These are phyloP conservation scores for Penicillium aurantiogriseum DNA, from an alignment of 2,329 filamentous ascomycete genomes.

Conservation along the genomic window DNA sequence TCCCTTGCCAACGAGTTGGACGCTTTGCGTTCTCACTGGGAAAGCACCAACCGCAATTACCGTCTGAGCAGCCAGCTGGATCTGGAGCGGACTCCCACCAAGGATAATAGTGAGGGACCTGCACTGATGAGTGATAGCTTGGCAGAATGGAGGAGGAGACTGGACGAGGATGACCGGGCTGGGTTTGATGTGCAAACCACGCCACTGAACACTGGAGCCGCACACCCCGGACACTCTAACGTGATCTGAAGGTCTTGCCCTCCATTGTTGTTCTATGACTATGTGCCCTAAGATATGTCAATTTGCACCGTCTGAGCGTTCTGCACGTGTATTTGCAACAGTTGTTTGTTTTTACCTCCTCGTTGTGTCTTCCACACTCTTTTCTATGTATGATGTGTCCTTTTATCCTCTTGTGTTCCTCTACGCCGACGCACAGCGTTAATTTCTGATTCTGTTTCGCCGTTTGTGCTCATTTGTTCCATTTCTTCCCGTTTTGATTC, in stretches of 20 bases:
- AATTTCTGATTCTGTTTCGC: slow-evolving; percentile 13
- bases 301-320: slow-evolving; percentile 23
- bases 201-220: slow-evolving; percentile 24
- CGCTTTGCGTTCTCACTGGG: slow-evolving; percentile 86
- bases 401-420: slow-evolving; percentile 1
- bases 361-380: slow-evolving; percentile 10
- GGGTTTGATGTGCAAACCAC: slow-evolving; percentile 30
- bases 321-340: slow-evolving; percentile 16
- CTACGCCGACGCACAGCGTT: slow-evolving; percentile 12
- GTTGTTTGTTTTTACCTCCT: neutral
- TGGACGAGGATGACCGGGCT: slow-evolving; percentile 59
- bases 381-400: slow-evolving; percentile 19
- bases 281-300: slow-evolving; percentile 28
- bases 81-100: slow-evolving; percentile 63
- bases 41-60: slow-evolving; percentile 93
- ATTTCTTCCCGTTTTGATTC: slow-evolving; percentile 3
- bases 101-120: slow-evolving; percentile 40
- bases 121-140: slow-evolving; percentile 65
- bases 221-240: slow-evolving; percentile 25
- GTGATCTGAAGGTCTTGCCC: slow-evolving; percentile 34
- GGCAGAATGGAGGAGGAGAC: slow-evolving; percentile 74
- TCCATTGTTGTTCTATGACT: slow-evolving; percentile 21
- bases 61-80: slow-evolving; percentile 86
- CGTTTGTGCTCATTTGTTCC: slow-evolving; percentile 3
- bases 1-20: slow-evolving; percentile 90